Percentiles rank a stretch among this genome's conserved stretches.
phyloP scores from a whole-genome alignment of 176 grass and related monocot genomes.

The Neostapfia colusana region DNA sequence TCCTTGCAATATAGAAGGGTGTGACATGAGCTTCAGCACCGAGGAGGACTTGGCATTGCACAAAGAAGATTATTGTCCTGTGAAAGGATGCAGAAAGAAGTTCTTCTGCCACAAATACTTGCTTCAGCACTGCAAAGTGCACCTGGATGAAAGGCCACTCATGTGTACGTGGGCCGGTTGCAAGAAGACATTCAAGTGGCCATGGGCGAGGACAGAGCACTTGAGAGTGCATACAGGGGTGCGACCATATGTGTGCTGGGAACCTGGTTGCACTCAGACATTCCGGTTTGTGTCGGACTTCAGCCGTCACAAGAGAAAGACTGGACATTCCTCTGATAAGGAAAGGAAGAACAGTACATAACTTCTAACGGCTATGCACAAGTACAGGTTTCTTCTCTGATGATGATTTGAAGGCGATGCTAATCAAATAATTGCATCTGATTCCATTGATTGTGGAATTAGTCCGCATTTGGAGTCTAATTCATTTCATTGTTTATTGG shows the following conservation, averaged over 20 bases:
- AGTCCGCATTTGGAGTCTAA: constrained; percentile 48
- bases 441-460: constrained; percentile 51
- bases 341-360: constrained; percentile 65
- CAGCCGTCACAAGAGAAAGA: constrained; percentile 98
- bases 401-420: constrained; percentile 44
- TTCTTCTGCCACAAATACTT: constrained; percentile 98
- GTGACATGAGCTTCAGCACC: constrained; percentile 83
- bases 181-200: constrained; percentile 96
- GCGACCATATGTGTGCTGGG: constrained; percentile 75
- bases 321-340: constrained; percentile 76
- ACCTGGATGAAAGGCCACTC: constrained; percentile 90
- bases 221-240: constrained; percentile 92
- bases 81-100: constrained; percentile 92
- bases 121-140: constrained; percentile 93
- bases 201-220: constrained; percentile 96
- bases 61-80: constrained; percentile 84
- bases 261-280: constrained; percentile 83
- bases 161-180: constrained; percentile 77
- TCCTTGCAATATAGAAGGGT: constrained; percentile 84
- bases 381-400: constrained; percentile 53
- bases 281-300: constrained; percentile 98
- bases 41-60: constrained; percentile 75
- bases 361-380: constrained; percentile 44
- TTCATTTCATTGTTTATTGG: constrained; percentile 58
- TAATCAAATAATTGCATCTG: constrained; percentile 52